Evolutionary conservation across 768 basidiomycete genomes (phyloP).

Genomic region (Leccinellum rugosiceps): DNA sequence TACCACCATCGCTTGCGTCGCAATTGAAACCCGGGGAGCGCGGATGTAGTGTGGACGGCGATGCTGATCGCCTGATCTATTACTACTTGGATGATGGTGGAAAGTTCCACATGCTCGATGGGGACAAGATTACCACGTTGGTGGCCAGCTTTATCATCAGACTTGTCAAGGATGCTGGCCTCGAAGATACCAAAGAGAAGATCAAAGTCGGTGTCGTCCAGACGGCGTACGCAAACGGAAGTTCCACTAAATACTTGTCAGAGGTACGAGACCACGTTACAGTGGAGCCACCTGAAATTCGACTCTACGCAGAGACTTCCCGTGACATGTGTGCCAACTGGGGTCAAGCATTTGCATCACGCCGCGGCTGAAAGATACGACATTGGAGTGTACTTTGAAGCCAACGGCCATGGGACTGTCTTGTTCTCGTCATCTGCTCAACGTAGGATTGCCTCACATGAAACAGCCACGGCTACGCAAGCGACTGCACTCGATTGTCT

Average conservation of each 20-base stretch:
- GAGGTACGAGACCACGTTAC: slow-evolving; percentile 47
- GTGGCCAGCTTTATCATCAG: slow-evolving; percentile 92
- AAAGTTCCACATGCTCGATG: slow-evolving; percentile 90
- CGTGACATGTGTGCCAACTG: slow-evolving; percentile 92
- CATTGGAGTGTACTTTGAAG: slow-evolving; percentile 99
- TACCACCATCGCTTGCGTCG: slow-evolving; percentile 72
- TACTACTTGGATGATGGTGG: slow-evolving; percentile 81
- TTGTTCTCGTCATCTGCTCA: slow-evolving; percentile 82
- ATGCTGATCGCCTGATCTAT: slow-evolving; percentile 96
- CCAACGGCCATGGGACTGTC: slow-evolving; percentile 98
- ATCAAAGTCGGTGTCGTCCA: slow-evolving; percentile 94
- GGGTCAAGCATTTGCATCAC: slow-evolving; percentile 97
- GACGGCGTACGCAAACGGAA: slow-evolving; percentile 98
- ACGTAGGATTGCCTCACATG: slow-evolving; percentile 53
- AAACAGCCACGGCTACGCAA: slow-evolving; percentile 81
- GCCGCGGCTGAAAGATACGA: slow-evolving; percentile 90
- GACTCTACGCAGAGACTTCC: slow-evolving; percentile 69
- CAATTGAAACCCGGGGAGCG: slow-evolving; percentile 69
- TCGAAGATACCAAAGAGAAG: slow-evolving; percentile 51
- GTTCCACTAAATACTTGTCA: slow-evolving; percentile 87
- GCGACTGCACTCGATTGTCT: slow-evolving; percentile 77
- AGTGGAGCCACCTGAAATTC: slow-evolving; percentile 4
- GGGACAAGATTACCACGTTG: slow-evolving; percentile 95
- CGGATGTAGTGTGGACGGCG: slow-evolving; percentile 93
- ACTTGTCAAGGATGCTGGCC: slow-evolving; percentile 78